phyloP scores from a whole-genome alignment of 495 filamentous ascomycete genomes.

The Annulohypoxylon moriforme region DNA sequence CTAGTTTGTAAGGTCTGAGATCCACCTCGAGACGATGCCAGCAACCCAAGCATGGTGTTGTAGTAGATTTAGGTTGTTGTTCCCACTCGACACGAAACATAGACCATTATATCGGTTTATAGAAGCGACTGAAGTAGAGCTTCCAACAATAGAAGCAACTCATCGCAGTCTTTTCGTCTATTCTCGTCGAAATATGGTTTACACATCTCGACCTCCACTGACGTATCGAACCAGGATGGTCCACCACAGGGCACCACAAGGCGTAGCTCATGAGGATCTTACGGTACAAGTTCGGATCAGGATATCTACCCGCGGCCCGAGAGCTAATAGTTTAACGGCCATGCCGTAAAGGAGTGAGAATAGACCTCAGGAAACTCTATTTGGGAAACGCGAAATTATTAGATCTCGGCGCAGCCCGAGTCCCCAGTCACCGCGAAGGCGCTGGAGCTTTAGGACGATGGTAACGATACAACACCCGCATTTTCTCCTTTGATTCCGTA shows the following conservation, averaged over 20 bases:
- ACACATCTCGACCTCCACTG: not conserved
- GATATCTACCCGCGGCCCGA: not conserved
- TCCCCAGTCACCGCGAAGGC: not conserved
- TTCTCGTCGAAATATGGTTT: not conserved
- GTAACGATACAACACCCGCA: not conserved
- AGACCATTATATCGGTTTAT: not conserved
- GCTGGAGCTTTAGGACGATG: conserved; percentile 1
- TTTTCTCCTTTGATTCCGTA: not conserved
- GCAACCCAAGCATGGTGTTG: not conserved
- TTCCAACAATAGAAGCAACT: not conserved
- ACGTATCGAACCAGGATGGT: not conserved
- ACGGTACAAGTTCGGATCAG: not conserved
- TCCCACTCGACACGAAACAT: not conserved
- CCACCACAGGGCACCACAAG: not conserved
- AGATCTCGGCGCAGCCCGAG: conserved; percentile 30
- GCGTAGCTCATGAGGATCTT: not conserved
- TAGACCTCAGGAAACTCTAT: conserved; percentile 2
- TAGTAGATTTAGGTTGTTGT: not conserved
- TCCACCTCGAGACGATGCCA: conserved; percentile 19
- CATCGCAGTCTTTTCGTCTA: not conserved
- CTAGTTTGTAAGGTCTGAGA: not conserved
- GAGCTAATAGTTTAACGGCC: not conserved
- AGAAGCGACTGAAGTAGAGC: not conserved
- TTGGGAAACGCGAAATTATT: conserved; percentile 18
- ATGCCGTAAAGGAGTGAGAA: not conserved